Percentiles rank a stretch among this genome's conserved stretches.
These are phyloP conservation scores for Sicyos edulis DNA, from an alignment of 306 rosid genomes.

Conservation along the genomic window DNA sequence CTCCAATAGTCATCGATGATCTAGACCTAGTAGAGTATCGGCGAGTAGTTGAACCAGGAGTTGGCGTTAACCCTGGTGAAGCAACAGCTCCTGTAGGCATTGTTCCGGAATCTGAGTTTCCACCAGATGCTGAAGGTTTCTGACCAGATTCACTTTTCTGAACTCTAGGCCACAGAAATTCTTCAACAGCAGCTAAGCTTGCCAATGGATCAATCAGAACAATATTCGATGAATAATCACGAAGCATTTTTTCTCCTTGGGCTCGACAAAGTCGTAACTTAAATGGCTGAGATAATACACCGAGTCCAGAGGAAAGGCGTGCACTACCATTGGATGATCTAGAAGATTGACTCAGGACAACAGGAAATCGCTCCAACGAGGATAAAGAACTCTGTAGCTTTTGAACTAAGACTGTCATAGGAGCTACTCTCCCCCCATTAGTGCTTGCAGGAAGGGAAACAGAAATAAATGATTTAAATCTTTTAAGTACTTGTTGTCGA, in stretches of 20 bases:
- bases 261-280: slow-evolving; percentile 93
- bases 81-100: slow-evolving; percentile 65
- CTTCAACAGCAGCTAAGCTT: slow-evolving; percentile 93
- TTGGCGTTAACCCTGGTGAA: slow-evolving; percentile 55
- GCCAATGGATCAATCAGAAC: slow-evolving; percentile 92
- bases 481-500: slow-evolving; percentile 74
- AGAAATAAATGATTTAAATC: slow-evolving; percentile 77
- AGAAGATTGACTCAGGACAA: slow-evolving; percentile 88
- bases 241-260: slow-evolving; percentile 84
- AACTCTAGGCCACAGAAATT: slow-evolving; percentile 94
- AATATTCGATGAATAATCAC: slow-evolving; percentile 87
- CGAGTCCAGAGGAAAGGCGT: slow-evolving; percentile 86
- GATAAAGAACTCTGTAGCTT: slow-evolving; percentile 97
- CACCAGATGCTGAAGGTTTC: slow-evolving; percentile 35
- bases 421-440: slow-evolving; percentile 35
- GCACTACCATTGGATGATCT: slow-evolving; percentile 88
- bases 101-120: slow-evolving; percentile 79
- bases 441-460: slow-evolving; percentile 64
- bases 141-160: slow-evolving; percentile 83
- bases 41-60: slow-evolving; percentile 49
- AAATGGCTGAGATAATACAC: slow-evolving; percentile 88
- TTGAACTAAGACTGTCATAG: slow-evolving; percentile 83
- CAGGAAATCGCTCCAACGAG: slow-evolving; percentile 94
- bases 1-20: slow-evolving; percentile 75
- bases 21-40: slow-evolving; percentile 81